Base-by-base conservation (phyloP, 352 stramenopile genomes). In the Pythium apleroticum region DNA sequence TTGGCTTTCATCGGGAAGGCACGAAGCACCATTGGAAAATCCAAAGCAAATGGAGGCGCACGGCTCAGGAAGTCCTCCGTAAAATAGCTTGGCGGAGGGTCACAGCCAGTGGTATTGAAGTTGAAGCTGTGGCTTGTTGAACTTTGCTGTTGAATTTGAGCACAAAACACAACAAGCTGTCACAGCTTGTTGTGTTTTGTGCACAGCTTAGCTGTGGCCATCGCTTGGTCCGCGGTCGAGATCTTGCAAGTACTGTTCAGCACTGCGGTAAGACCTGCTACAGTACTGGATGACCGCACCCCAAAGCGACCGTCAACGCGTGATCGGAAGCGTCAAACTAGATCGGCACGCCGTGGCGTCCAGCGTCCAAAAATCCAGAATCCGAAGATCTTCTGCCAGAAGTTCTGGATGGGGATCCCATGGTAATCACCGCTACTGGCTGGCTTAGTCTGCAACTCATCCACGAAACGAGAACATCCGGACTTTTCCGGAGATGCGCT, bases 51-150 rank as follows among this genome's bases (percentile, higher is more conserved):
- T 4, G 8, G 15, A 11, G 11, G 9, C 33, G 11, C 33, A 39
- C 33, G 33, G 33, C 33, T 39, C 33, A 39, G 33, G 33, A 27
- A 17, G 2, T 49, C n/a, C 3, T 1, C 11, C 8, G 39, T 46
- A 14, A 49, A 49, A 49, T n/a, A 27, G n/a, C 20, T 49, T 49
- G 41, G 33, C 33, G 33, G 33, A 39, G 11, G 33, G 33, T 39
- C 33, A 39, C 11, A 10, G n/a, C 41, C n/a, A 49, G 41, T 49
- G 41, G 20, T 7, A 49, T 49, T 49, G 41, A 49, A 49, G 41
- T 49, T 49, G 41, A 49, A 49, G 41, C 10, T 49, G 41, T 22
- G 20, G 41, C n/a, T 49, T 15, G n/a, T 49, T 49, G 41, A 49
- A 49, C 19, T 20, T 49, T 27, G 41, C 19, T 25, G 41, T 49